A percentile compares a stretch with the other conserved stretches of the same genome.
Conservation (phyloP, 2,329 filamentous ascomycete genomes). For the Ascochyta fabae region DNA sequence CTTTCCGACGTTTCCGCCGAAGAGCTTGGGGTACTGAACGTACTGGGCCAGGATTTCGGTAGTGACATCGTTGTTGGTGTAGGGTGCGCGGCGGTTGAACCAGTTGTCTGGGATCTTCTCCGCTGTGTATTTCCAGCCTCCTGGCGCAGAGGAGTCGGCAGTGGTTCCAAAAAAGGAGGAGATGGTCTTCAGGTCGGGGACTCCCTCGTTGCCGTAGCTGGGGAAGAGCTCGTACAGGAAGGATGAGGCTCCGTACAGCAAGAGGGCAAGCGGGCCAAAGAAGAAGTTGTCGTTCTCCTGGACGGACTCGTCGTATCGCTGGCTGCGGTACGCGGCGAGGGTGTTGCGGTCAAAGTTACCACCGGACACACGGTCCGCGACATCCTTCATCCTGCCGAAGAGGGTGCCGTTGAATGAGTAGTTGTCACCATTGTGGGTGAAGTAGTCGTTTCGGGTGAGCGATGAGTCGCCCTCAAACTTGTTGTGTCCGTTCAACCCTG, state of each 20-base stretch:
- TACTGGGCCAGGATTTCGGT: conserved; percentile 53
- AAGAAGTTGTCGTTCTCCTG: conserved; percentile 51
- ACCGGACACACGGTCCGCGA: conserved; percentile 31
- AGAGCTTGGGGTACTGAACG: conserved; percentile 51
- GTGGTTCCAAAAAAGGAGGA: conserved; percentile 51
- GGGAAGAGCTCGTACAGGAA: conserved; percentile 56
- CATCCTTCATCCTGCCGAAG: conserved; percentile 49
- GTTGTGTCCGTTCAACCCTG: conserved; percentile 54
- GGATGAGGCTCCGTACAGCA: conserved; percentile 52
- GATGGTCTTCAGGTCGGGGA: conserved; percentile 27
- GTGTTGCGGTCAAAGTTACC: conserved; percentile 49
- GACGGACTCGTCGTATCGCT: conserved; percentile 50
- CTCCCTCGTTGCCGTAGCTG: conserved; percentile 29
- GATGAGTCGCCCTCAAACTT: conserved; percentile 53
- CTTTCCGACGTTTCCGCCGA: conserved; percentile 52
- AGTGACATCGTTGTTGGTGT: conserved; percentile 47
- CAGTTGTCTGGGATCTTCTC: conserved; percentile 54
- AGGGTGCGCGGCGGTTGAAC: conserved; percentile 42
- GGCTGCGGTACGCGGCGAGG: conserved; percentile 48
- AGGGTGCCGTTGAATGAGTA: conserved; percentile 52
- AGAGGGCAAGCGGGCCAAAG: conserved; percentile 50
- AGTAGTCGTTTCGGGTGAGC: conserved; percentile 52
- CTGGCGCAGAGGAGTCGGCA: conserved; percentile 41
- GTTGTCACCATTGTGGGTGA: conserved; percentile 44
- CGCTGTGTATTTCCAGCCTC: conserved; percentile 46